Evolutionary conservation across 139 green algal genomes (phyloP).

Genomic region (Marvania coccoides): DNA sequence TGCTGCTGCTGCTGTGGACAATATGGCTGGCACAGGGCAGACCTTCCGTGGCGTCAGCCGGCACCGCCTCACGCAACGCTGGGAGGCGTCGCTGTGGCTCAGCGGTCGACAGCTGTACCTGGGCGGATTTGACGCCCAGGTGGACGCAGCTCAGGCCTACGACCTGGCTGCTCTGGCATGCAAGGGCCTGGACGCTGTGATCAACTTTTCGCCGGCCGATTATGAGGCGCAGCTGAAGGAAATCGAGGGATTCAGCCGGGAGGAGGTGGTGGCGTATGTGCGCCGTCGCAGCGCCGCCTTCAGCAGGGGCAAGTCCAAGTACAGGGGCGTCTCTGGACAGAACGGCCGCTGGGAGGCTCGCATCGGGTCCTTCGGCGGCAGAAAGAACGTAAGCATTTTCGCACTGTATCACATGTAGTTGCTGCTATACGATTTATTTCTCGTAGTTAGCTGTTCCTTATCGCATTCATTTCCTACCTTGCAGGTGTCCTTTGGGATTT

Average conservation of each 20-base stretch:
- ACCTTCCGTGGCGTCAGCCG: conserved; percentile 16
- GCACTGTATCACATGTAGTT: not conserved
- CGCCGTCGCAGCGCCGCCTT: conserved; percentile 44
- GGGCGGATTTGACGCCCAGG: conserved; percentile 47
- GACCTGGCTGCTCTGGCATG: conserved; percentile 53
- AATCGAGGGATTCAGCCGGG: conserved; percentile 16
- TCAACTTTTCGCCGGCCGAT: conserved; percentile 35
- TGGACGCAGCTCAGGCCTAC: conserved; percentile 46
- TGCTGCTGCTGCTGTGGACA: too few relatives aligned
- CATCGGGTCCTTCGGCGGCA: conserved; percentile 51
- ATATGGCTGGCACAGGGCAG: not conserved
- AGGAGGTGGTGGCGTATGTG: conserved; percentile 53
- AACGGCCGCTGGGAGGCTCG: conserved; percentile 56
- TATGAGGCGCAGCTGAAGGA: conserved; percentile 35
- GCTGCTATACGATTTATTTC: too few relatives aligned
- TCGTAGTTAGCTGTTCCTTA: too few relatives aligned
- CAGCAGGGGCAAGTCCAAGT: conserved; percentile 42
- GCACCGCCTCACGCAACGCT: conserved; percentile 51
- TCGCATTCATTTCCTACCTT: not conserved
- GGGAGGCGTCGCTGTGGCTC: conserved; percentile 60
- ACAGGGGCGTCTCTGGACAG: conserved; percentile 54
- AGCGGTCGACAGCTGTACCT: conserved; percentile 53
- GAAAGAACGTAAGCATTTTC: conserved; percentile 50
- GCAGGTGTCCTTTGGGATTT: conserved; percentile 62
- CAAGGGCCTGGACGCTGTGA: conserved; percentile 38